Base-by-base conservation (phyloP, 225 moss, liverwort and hornwort species). In the Anthoceros angustus region DNA sequence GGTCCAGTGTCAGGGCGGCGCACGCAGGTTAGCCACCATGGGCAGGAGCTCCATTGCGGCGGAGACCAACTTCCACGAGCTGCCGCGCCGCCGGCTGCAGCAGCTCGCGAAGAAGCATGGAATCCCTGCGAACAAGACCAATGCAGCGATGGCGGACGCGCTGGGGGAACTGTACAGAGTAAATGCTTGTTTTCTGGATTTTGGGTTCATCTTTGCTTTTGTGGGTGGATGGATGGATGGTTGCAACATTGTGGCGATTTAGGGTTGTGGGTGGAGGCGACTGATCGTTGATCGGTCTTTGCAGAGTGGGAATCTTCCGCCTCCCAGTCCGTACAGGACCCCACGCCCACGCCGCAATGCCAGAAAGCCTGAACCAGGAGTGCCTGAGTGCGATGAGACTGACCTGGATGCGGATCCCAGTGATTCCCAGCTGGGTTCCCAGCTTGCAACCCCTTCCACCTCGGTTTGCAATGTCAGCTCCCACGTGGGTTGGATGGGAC, bases 61-160 rank as follows among this genome's bases (percentile, higher is more conserved):
- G 55, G 55, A 55, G 6, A 55, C 55, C 55, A 55, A 55, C 14
- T 55, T 55, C 55, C 55, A 55, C 14, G 55, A 55, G 55, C 55
- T 55, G 55, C 55, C 55, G 3, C 55, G 55, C 55, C 55, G 55
- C n/a, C 55, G 55, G 55, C 55, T 55, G 55, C 55, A 55, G 55
- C 55, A 55, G 55, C 55, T 55, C 10, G 18, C n/a, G 7, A 55
- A 55, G 14, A 55, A 55, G 55, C 55, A 55, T 55, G 55, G 55
- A 18, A 55, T 55, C 4, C 55, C 55, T 18, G 55, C 55, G n/a
- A 55, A 55, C 18, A 55, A 55, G 55, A 55, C 55, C n/a, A 55
- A 55, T 55, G 55, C n/a, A 15, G 55, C 55, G 18, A 55, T 55
- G 55, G 55, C 55, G 8, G 55, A 55, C 6, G 55, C 55, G 7